phyloP scores from a whole-genome alignment of 176 grass and related monocot species.

The Stipa capillata region DNA sequence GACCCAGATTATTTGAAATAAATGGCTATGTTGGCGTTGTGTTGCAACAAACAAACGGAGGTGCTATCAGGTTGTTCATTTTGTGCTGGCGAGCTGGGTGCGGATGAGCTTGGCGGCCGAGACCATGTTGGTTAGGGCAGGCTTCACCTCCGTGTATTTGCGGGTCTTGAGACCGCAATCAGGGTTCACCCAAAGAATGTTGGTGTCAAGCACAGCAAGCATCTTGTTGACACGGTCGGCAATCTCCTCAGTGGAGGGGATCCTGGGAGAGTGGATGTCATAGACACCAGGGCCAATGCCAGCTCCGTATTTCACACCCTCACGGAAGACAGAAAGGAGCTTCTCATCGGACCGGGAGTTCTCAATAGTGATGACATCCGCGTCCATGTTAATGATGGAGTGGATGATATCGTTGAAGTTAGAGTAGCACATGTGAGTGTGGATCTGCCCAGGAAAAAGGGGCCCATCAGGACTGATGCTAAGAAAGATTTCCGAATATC shows the following conservation, averaged over 20 bases:
- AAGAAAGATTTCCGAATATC: background rate
- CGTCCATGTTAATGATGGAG: slow-evolving; percentile 96
- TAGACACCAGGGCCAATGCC: slow-evolving; percentile 95
- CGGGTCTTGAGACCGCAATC: slow-evolving; percentile 96
- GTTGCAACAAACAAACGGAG: background rate
- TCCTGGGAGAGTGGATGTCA: slow-evolving; percentile 93
- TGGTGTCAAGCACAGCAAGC: slow-evolving; percentile 80
- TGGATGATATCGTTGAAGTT: slow-evolving; percentile 99
- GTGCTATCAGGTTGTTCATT: slow-evolving; percentile 18
- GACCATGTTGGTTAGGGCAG: slow-evolving; percentile 84
- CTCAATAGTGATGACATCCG: slow-evolving; percentile 93
- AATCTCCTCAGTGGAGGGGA: slow-evolving; percentile 85
- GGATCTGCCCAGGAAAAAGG: slow-evolving; percentile 42
- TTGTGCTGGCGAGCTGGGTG: slow-evolving; percentile 66
- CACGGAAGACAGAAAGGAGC: slow-evolving; percentile 83
- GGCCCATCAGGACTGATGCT: background rate
- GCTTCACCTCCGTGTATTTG: slow-evolving; percentile 86
- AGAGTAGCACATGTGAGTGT: slow-evolving; percentile 98
- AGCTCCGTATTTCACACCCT: slow-evolving; percentile 78
- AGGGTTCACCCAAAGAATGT: slow-evolving; percentile 92
- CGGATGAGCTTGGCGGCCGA: slow-evolving; percentile 69
- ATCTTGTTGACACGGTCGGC: slow-evolving; percentile 84
- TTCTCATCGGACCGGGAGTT: slow-evolving; percentile 91
- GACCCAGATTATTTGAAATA: slow-evolving; percentile 36
- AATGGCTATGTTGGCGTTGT: background rate